Evolutionary conservation across 73 alveolate genomes (phyloP), one percentile per base, ranked within the genome.

Genomic region (Paraurostyla sp.): DNA sequence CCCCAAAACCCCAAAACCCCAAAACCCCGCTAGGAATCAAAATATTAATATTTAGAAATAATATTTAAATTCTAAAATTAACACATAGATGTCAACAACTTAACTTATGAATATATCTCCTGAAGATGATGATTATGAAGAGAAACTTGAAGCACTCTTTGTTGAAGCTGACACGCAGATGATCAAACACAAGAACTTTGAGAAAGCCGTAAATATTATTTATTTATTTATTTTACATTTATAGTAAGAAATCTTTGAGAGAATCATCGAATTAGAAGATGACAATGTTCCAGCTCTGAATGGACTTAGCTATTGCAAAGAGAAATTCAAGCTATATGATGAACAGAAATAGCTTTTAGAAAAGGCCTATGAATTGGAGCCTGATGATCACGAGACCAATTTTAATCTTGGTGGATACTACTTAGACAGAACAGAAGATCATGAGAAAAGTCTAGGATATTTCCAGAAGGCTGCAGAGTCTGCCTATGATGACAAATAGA

Each of bases 201-300:
- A 4, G 46, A 48, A 45, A 30, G 86, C 86, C 46, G 86, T 73
- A 73, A 49, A 13, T 73, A 25, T 73, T 45, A 25, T 4, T 6
- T 6, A 48, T 4, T 30, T 6, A n/a, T n/a, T n/a, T n/a, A n/a
- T 43, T 13, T 16, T 68, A 11, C 30, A 2, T 15, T 23, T 16
- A 73, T 73, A 73, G 86, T n/a, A 73, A 25, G 35, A 73, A 73
- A 25, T 73, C 7, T 73, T 23, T 73, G 45, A 41, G 32, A 73
- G 46, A 32, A 73, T 73, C 13, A 2, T 73, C 1, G 71, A 48
- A 16, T 43, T 73, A 73, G 86, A 73, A 45, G 86, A 73, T 48
- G 86, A 73, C 35, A 73, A 73, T 43, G 71, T 49, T 30, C 46
- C 65, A 45, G 86, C 86, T 13, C 11, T 73, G 71, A 73, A 73